Percentiles rank a stretch among this genome's conserved stretches.
phyloP scores from a whole-genome alignment of 768 basidiomycete genomes.

The Russula dissimulans region DNA sequence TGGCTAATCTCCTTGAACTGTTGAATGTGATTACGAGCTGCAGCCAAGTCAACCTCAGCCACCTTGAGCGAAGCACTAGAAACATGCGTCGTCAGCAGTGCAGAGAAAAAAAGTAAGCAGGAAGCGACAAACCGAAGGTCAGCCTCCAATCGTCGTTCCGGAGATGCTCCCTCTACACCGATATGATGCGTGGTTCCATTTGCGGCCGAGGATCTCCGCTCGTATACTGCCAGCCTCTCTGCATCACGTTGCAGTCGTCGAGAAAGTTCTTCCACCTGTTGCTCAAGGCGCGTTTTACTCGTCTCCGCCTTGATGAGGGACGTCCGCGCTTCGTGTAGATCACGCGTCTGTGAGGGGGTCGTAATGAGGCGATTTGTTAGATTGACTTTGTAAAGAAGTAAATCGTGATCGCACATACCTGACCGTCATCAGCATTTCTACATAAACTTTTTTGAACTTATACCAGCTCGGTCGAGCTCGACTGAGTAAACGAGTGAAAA shows the following conservation, averaged over 20 bases:
- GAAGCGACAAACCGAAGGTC: conserved; percentile 55
- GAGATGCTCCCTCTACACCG: conserved; percentile 40
- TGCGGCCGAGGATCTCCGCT: conserved; percentile 43
- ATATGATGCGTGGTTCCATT: conserved; percentile 25
- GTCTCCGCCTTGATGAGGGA: conserved; percentile 63
- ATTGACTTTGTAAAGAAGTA: not conserved
- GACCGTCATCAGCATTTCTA: too few relatives aligned
- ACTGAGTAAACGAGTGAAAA: too few relatives aligned
- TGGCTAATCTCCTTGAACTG: conserved; percentile 84
- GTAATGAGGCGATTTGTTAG: too few relatives aligned
- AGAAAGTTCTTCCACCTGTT: conserved; percentile 53
- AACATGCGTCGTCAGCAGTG: not conserved
- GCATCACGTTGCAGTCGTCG: conserved; percentile 63
- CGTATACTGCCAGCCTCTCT: conserved; percentile 83
- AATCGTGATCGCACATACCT: conserved; percentile 35
- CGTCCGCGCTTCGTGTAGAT: conserved; percentile 62
- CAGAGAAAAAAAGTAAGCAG: not conserved
- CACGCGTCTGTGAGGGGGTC: conserved; percentile 38
- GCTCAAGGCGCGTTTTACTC: conserved; percentile 69
- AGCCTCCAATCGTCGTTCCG: conserved; percentile 72
- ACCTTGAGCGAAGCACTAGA: conserved; percentile 65
- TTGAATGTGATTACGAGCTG: conserved; percentile 61
- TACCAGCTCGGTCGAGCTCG: too few relatives aligned
- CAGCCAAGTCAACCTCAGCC: conserved; percentile 64
- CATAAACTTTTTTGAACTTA: too few relatives aligned